These are phyloP conservation scores for Nicotiana benthamiana DNA, from an alignment of 257 asterid species.

Conservation along the genomic window DNA sequence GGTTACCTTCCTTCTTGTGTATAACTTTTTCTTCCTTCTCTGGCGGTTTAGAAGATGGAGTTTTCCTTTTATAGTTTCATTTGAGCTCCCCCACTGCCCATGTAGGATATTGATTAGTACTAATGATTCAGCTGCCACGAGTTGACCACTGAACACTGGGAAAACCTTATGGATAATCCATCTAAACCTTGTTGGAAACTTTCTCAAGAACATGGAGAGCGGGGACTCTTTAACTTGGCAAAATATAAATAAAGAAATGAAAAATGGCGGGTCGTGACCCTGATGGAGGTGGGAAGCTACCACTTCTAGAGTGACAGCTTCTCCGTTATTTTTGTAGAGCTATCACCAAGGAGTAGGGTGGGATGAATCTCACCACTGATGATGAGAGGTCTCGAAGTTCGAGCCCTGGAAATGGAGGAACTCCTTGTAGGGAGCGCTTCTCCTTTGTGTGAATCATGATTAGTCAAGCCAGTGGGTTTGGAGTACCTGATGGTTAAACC, in stretches of 20 bases:
- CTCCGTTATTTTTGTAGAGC: too few species aligned
- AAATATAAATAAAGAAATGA: too few species aligned
- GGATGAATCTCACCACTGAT: neutral
- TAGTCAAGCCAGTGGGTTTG: neutral
- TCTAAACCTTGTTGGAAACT: neutral
- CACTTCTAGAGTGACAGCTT: too few species aligned
- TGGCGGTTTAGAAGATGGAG: neutral
- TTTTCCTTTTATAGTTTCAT: neutral
- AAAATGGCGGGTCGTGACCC: too few species aligned
- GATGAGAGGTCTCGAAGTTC: neutral
- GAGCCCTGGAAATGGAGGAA: neutral
- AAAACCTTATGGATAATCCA: neutral
- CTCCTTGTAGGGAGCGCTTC: neutral
- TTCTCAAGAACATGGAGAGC: too few species aligned
- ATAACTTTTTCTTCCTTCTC: neutral
- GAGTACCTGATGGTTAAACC: neutral
- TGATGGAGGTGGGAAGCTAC: too few species aligned
- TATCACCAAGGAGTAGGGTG: neutral
- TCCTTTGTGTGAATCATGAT: neutral
- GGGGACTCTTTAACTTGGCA: too few species aligned
- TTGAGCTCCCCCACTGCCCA: neutral
- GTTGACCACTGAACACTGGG: neutral
- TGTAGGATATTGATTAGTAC: neutral
- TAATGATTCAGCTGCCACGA: neutral
- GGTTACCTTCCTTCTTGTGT: neutral